Evolutionary conservation across 2,329 filamentous ascomycete species (phyloP).

Genomic region (Trichophyton equinum): DNA sequence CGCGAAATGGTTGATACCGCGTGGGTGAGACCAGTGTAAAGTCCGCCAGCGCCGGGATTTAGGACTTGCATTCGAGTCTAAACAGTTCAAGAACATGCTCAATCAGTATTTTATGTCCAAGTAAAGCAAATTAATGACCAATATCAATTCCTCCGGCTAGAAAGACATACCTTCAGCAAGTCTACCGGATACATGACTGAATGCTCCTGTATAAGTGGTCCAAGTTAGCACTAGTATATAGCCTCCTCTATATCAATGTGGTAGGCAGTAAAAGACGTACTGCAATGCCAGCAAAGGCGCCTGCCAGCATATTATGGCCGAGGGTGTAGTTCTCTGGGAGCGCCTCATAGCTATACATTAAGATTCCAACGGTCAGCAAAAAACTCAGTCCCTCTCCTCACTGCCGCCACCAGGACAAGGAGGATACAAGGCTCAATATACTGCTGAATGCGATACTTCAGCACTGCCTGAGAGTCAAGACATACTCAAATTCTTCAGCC

Average conservation of each 20-base stretch:
- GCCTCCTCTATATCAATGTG: neutral
- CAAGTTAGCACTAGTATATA: slow-evolving; percentile 11
- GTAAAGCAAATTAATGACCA: neutral
- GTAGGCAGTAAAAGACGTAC: slow-evolving; percentile 41
- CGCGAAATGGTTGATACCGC: slow-evolving; percentile 85
- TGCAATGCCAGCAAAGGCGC: slow-evolving; percentile 92
- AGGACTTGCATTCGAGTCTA: slow-evolving; percentile 98
- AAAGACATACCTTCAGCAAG: slow-evolving; percentile 68
- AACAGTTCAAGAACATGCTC: slow-evolving; percentile 6
- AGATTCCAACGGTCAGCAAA: slow-evolving; percentile 5
- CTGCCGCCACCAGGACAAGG: neutral
- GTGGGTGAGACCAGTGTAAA: slow-evolving; percentile 83
- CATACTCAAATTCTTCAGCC: slow-evolving; percentile 37
- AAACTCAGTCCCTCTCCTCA: neutral
- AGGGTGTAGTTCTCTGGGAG: slow-evolving; percentile 91
- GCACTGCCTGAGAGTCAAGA: slow-evolving; percentile 13
- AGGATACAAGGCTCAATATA: neutral
- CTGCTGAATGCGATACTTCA: neutral
- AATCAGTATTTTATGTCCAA: neutral
- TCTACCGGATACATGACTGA: slow-evolving; percentile 99
- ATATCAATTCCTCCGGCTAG: neutral
- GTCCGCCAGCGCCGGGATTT: slow-evolving; percentile 64
- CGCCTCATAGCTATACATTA: slow-evolving; percentile 61
- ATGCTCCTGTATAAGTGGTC: slow-evolving; percentile 56
- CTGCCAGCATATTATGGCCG: slow-evolving; percentile 86